phyloP scores from a whole-genome alignment of 139 green algal species.

The Mesotaenium endlicherianum region DNA sequence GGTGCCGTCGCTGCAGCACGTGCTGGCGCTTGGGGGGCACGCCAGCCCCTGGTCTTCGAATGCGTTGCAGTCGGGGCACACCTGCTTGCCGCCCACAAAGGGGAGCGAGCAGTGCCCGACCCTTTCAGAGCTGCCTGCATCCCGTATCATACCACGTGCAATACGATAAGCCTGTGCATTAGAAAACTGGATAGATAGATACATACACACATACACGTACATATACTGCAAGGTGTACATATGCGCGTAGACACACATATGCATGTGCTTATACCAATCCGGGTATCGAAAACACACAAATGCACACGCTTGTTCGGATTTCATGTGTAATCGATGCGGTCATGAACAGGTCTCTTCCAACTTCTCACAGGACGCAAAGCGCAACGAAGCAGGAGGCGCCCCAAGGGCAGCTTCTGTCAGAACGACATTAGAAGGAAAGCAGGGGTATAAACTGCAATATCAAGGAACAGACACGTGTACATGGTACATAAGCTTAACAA shows the following conservation, averaged over 20 bases:
- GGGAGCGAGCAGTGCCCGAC: no score
- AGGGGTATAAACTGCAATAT: neutral
- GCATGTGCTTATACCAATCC: neutral
- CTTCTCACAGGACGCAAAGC: neutral
- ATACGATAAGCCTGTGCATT: no score
- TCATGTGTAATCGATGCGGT: neutral
- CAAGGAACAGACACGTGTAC: neutral
- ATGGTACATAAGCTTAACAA: neutral
- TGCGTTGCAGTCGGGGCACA: no score
- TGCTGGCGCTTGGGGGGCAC: no score
- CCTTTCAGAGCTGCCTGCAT: no score
- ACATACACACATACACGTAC: conserved; percentile 30
- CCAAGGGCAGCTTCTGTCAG: neutral
- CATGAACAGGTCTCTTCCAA: neutral
- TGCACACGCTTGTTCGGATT: neutral
- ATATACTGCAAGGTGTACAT: neutral
- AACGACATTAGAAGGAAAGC: neutral
- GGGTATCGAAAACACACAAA: neutral
- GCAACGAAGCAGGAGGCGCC: neutral
- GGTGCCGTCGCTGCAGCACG: no score
- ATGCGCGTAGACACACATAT: neutral
- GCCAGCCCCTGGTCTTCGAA: no score
- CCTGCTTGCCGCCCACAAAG: no score
- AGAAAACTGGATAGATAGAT: no score
- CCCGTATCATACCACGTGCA: no score